These are phyloP conservation scores for Candida anutae DNA, from an alignment of 1,139 yeast species.

Conservation along the genomic window DNA sequence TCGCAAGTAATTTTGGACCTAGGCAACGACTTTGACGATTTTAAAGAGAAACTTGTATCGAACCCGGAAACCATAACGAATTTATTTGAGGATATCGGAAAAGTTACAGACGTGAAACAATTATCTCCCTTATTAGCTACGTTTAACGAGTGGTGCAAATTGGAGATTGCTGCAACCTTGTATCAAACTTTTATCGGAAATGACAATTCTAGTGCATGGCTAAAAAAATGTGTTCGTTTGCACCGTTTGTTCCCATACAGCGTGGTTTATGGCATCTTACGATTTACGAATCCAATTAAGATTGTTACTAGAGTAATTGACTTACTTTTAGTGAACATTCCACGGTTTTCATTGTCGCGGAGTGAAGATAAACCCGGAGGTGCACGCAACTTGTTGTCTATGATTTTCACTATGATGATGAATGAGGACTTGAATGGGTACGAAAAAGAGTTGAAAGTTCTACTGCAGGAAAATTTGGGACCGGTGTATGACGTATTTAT, in stretches of 20 bases:
- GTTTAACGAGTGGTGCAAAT: conserved; percentile 73
- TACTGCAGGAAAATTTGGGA: conserved; percentile 24
- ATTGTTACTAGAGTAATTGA: conserved; percentile 74
- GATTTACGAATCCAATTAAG: conserved; percentile 79
- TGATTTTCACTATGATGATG: conserved; percentile 63
- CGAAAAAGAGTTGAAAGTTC: conserved; percentile 43
- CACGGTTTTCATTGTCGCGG: conserved; percentile 19
- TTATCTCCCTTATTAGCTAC: conserved; percentile 60
- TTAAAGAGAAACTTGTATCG: conserved; percentile 44
- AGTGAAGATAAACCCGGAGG: conserved; percentile 38
- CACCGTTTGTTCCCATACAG: conserved; percentile 74
- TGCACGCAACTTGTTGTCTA: conserved; percentile 46
- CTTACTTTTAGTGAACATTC: conserved; percentile 71
- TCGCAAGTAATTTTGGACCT: conserved; percentile 32
- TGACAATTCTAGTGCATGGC: conserved; percentile 70
- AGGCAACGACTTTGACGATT: conserved; percentile 42
- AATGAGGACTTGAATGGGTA: conserved; percentile 73
- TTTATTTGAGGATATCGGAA: conserved; percentile 59
- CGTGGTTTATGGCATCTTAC: conserved; percentile 63
- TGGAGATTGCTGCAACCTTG: conserved; percentile 76
- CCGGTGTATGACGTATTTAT: conserved; percentile 15
- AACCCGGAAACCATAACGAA: conserved; percentile 42
- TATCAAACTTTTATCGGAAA: conserved; percentile 74
- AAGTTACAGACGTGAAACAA: conserved; percentile 44
- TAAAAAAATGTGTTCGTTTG: conserved; percentile 57